Evolutionary conservation across 192 early-diverging fungal species (phyloP), one percentile per base, ranked within the genome.

Genomic region (Coemansia sp.): DNA sequence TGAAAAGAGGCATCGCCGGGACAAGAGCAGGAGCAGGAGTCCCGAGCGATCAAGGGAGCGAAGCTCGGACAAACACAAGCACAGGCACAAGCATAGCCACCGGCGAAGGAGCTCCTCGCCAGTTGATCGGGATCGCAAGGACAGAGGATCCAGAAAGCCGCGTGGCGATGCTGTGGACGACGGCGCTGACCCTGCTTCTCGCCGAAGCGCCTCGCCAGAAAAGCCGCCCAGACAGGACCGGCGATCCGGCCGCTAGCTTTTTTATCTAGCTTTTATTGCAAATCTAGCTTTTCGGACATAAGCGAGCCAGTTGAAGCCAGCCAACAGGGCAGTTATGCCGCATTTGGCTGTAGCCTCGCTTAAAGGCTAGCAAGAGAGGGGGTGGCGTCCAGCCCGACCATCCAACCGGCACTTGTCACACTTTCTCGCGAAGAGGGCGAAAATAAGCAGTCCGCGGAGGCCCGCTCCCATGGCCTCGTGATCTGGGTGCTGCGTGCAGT

Each of bases 81-180:
- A 45, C 42, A 66, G 25, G 20, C 56, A 59, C 57, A 47, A 37
- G 20, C 29, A 20, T 43, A 65, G 62, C 12, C 38, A 58, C 58
- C 51, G 75, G 40, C 64, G 60, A 19, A 45, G 43, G 36, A 68
- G 69, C 60, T 67, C 65, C 29, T 64, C 59, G 58, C 43, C 62
- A 42, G 45, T 10, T 11, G 24, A 45, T 43, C 19, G 38, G 4
- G 35, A 58, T 12, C 46, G 38, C 27, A 54, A 68, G 12, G 46
- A 49, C 37, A 54, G 31, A 27, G 51, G 17, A 4, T 7, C 51
- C 25, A 6, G 22, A 54, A 54, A 54, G 29, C 15, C 51, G 51
- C 29, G 29, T 6, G 17, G 27, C 17, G 51, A n/a, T 5, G n/a
- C 51, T 54, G 51, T 31, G 51, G 27, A 31, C 17, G 29, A 5